Conservation (phyloP, 1,284 basidiomycete genomes). For the Sphagnurus paluster region DNA sequence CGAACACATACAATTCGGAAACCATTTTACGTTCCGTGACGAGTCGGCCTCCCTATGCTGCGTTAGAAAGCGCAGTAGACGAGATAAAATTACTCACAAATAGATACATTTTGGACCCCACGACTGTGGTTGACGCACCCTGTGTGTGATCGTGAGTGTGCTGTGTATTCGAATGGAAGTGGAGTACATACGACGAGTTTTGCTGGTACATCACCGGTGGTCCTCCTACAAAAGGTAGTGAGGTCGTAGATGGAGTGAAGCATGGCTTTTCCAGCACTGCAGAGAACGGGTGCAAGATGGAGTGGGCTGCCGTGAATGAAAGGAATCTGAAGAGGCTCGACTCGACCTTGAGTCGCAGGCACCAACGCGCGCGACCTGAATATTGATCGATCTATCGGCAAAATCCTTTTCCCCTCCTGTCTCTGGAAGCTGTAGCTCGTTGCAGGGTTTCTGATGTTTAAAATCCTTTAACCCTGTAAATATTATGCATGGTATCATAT, state of each 20-base stretch:
- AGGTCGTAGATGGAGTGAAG: slow-evolving; percentile 86
- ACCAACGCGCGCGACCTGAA: slow-evolving; percentile 7
- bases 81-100: slow-evolving; percentile 58
- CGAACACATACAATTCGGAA: slow-evolving; percentile 84
- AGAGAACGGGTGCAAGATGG: slow-evolving; percentile 4
- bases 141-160: slow-evolving; percentile 26
- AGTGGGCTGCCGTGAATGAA: no score
- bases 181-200: slow-evolving; percentile 78
- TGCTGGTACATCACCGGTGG: slow-evolving; percentile 84
- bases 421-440: no score
- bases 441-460: no score
- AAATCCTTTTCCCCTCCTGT: slow-evolving; percentile 12
- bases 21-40: slow-evolving; percentile 87
- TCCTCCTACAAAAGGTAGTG: slow-evolving; percentile 81
- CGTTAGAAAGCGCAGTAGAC: slow-evolving; percentile 2
- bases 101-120: slow-evolving; percentile 82
- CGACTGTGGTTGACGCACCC: slow-evolving; percentile 84
- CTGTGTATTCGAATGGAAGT: not conserved
- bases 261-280: slow-evolving; percentile 32
- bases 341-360: not conserved
- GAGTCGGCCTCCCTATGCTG: slow-evolving; percentile 75
- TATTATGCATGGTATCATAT: no score
- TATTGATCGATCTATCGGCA: slow-evolving; percentile 22
- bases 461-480: no score
- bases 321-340: no score